phyloP scores from a whole-genome alignment of 768 basidiomycete genomes.

The Imleria badia region DNA sequence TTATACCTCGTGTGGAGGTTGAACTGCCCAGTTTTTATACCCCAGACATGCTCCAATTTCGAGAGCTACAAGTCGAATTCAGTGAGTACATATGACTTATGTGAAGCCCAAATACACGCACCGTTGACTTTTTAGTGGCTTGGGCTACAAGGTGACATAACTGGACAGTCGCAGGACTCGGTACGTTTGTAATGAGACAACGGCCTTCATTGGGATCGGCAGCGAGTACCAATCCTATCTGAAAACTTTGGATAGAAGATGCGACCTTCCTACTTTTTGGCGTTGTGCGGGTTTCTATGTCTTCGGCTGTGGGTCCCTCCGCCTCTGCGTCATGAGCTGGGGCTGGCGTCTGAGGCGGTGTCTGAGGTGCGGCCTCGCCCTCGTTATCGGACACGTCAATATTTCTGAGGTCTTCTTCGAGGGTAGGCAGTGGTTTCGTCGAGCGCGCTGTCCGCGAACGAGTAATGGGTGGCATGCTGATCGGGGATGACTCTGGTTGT shows the following conservation, averaged over 20 bases:
- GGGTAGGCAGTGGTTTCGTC: no score
- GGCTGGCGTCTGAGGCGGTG: no score
- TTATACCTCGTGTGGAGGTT: not conserved
- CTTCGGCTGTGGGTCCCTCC: no score
- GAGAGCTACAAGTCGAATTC: not conserved
- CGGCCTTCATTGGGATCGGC: not conserved
- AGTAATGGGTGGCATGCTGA: no score
- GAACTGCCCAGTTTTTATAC: not conserved
- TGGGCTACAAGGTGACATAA: not conserved
- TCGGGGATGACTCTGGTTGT: no score
- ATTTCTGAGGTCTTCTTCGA: no score
- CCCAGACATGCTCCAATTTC: not conserved
- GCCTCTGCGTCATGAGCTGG: no score
- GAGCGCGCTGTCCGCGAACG: no score
- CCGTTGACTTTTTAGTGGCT: not conserved
- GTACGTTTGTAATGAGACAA: not conserved
- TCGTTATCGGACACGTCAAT: no score
- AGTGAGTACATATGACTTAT: not conserved
- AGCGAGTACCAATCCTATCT: not conserved
- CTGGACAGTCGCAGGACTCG: not conserved
- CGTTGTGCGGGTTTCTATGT: not conserved
- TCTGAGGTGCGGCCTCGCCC: no score
- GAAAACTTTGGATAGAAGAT: not conserved
- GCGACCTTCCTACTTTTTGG: not conserved
- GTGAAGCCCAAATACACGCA: not conserved